A percentile compares a stretch with the other conserved stretches of the same genome.
Evolutionary conservation across 306 rosid species (phyloP).

Genomic region (Quercus aquifolioides): DNA sequence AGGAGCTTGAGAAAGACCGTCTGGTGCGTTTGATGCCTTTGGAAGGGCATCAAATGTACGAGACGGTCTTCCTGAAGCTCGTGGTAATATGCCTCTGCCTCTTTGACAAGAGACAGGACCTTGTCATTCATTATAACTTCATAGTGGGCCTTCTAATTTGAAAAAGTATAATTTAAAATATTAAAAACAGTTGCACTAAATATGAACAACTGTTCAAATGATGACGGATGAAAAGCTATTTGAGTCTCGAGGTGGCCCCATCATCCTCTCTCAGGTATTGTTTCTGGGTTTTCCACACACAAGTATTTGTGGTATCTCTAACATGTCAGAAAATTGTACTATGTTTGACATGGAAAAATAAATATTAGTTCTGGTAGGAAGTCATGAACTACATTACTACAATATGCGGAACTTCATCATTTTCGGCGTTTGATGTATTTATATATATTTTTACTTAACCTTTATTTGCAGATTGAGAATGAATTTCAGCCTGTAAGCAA

Average conservation of each 20-base stretch:
- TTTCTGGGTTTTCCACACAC: background rate
- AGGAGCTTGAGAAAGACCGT: too few relatives aligned
- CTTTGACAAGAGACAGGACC: too few relatives aligned
- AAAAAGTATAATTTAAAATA: too few relatives aligned
- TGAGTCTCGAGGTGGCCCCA: slow-evolving; percentile 74
- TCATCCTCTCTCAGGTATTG: slow-evolving; percentile 67
- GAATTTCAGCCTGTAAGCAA: slow-evolving; percentile 68
- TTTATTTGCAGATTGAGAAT: slow-evolving; percentile 68
- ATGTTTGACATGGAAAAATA: background rate
- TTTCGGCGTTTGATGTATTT: background rate
- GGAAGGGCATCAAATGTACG: too few relatives aligned
- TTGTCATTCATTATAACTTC: too few relatives aligned
- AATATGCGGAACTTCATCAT: background rate
- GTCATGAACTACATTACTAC: background rate
- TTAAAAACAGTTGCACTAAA: too few relatives aligned
- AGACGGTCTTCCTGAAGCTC: too few relatives aligned
- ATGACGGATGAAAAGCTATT: slow-evolving; percentile 61
- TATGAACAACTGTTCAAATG: slow-evolving; percentile 35
- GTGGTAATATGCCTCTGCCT: too few relatives aligned
- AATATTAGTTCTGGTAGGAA: background rate
- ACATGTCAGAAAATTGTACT: background rate
- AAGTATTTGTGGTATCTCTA: background rate
- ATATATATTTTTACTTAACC: background rate
- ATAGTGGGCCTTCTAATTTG: too few relatives aligned
- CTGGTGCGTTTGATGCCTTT: too few relatives aligned